Evolutionary conservation across 73 alveolate species (phyloP), one percentile per base, ranked within the genome.

Genomic region (Paramecium octaurelia): DNA sequence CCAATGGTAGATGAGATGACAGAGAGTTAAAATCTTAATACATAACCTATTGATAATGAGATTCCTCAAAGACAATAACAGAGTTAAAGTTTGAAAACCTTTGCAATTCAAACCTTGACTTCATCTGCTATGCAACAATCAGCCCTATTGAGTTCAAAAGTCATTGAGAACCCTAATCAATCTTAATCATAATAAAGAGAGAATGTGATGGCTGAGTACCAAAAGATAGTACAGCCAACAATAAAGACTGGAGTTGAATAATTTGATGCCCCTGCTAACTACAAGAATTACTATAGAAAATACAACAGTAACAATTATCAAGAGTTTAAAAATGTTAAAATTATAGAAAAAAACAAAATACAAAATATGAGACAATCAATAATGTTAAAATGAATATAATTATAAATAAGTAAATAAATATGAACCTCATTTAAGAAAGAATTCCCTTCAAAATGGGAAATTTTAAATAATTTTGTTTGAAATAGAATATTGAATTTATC

Each of bases 241-340:
- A 80, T 80, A 0, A 42, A 80, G 7, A 80, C 46, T 23, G 91
- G 76, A 8, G 46, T 80, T 10, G 91, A 80, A 23, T 31, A 80
- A 20, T 80, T 80, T 80, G 91, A 80, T 46, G 31, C 75, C 1
- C 91, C 91, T 23, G 91, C 91, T 80, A 80, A 80, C 24, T 80
- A 38, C 12, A 80, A 80, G 50, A 44, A 80, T 48, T 80, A 80
- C 18, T 80, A 23, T 20, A 2, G 48, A 11, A 44, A 80, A 80
- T 48, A 42, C 21, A 80, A 80, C 12, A 80, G 91, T 35, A 31
- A 34, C 8, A 80, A 80, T 46, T 43, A 80, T 35, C 7, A 80
- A 46, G 91, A 23, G 43, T 80, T 80, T 27, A 80, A 80, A 35
- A 36, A 75, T 75, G 40, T 75, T 35, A 42, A 35, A 38, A 38